Evolutionary conservation across 768 basidiomycete genomes (phyloP), one percentile per base, ranked within the genome.

Genomic region (Mycena polygramma): DNA sequence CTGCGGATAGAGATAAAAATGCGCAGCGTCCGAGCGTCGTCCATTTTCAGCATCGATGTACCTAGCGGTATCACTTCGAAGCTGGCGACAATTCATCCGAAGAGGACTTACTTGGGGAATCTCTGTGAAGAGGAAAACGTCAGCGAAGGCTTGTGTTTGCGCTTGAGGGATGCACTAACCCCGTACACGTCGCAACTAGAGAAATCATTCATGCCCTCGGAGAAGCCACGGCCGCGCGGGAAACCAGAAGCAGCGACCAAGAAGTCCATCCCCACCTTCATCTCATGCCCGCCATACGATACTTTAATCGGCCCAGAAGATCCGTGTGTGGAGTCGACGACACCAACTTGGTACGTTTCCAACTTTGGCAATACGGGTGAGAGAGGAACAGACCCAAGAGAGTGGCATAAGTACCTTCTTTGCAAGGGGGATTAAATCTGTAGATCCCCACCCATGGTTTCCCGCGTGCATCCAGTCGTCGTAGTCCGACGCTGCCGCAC

Each of bases 1-100:
- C 62, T 86, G 83, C 43, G 83, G 85, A 70, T 89, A 89, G 45
- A 89, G 77, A 58, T 84, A 88, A 72, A 81, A 72, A 69, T 88
- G 85, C 2, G 91, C 82, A 0, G 84, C 76, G 73, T 91, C 90
- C 0, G 90, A 90, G 22, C 91, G 86, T 54, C 72, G 82, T n/a
- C 91, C 90, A 1, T 84, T 88, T 22, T 77, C 75, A 4, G 73
- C 78, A 70, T 87, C 81, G 30, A 92, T 81, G 15, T 10, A 41
- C 15, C 41, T 41, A 41, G 30, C 30, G 6, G 30, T 6, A 2
- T 30, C 30, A 6, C 3, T 30, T 30, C 6, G 6, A 30, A 30
- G 3, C 30, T 30, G 30, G 3, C 30, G 30, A 30, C 30, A n/a
- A 30, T 30, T 30, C 3, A 41, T 41, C 2, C 4, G 9, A 2